A percentile compares a stretch with the other conserved stretches of the same genome.
Conservation (phyloP, 768 basidiomycete species). For the Xerocomellus dryophilus region DNA sequence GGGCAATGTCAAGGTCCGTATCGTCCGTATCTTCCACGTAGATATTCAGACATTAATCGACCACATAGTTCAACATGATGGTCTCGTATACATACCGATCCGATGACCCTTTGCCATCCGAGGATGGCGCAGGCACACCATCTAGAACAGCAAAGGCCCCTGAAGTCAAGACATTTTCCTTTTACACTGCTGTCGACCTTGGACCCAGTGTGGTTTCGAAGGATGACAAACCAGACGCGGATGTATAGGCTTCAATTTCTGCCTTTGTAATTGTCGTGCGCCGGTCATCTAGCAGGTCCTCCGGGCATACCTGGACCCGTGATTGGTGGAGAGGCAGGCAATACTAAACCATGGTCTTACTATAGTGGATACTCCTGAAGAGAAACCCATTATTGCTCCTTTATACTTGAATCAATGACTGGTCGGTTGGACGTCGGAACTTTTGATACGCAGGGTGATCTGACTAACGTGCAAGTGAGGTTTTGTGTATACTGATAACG, state of each 20-base stretch:
- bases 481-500: too few species aligned
- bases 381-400: too few species aligned
- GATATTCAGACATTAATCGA: neutral
- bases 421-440: too few species aligned
- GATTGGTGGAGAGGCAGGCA: too few species aligned
- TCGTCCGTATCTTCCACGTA: constrained; percentile 40
- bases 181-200: constrained; percentile 81
- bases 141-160: constrained; percentile 50
- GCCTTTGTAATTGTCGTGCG: neutral
- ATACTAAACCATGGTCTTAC: too few species aligned
- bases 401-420: too few species aligned
- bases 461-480: too few species aligned
- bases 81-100: constrained; percentile 92
- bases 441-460: too few species aligned
- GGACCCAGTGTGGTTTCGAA: constrained; percentile 64
- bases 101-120: constrained; percentile 74
- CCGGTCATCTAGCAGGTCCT: neutral
- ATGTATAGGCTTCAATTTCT: constrained; percentile 8
- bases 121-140: constrained; percentile 51
- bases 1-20: constrained; percentile 73
- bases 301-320: too few species aligned
- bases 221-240: constrained; percentile 42
- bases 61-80: constrained; percentile 84
- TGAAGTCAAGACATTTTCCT: constrained; percentile 85
- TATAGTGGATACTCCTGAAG: too few species aligned